Evolutionary conservation across 2,329 filamentous ascomycete genomes (phyloP), one percentile per base, ranked within the genome.

Genomic region (Cryphonectria carpinicola): DNA sequence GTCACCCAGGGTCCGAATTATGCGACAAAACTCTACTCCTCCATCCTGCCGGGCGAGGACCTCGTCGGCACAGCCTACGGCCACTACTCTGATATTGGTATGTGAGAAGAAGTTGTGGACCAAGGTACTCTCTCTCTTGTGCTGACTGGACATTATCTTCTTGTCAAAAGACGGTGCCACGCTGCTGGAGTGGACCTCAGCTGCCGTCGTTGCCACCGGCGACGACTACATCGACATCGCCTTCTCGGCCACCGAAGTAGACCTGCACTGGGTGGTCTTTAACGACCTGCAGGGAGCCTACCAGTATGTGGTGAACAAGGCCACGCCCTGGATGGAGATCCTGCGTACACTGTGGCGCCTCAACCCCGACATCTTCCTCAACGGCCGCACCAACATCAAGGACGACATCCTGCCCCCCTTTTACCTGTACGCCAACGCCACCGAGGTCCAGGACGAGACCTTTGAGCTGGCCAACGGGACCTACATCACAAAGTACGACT

Each of bases 361-460:
- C 17, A 84, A 85, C 67, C 86, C 86, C 69, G 76, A 76, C 0
- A 84, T 82, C 0, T 87, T 87, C 70, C 78, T 83, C 1, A 81
- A 80, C 65, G 85, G 84, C 0, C 79, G 81, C 54, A 86, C 82
- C 0, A 80, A 82, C 58, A 75, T 83, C 37, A 83, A 82, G 41
- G 84, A 87, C 69, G 84, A 81, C 32, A 74, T 77, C 1, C 77
- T 87, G 8, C 85, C 85, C 0, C 76, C 81, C 0, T 77, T 86
- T 8, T 75, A 77, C 2, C 81, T 85, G 56, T 85, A 86, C 70
- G 70, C 78, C 4, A 76, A 74, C 6, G 79, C 81, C 14, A 85
- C 82, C 17, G 86, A 86, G 61, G 83, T 87, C 4, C 84, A 87
- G 73, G 85, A 87, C 75, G 84, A 87, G 78, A 87, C 85, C 1